Percentiles rank a stretch among this genome's conserved stretches.
Evolutionary conservation across 2,329 filamentous ascomycete genomes (phyloP).

Genomic region (Sporothrix variecibatus): DNA sequence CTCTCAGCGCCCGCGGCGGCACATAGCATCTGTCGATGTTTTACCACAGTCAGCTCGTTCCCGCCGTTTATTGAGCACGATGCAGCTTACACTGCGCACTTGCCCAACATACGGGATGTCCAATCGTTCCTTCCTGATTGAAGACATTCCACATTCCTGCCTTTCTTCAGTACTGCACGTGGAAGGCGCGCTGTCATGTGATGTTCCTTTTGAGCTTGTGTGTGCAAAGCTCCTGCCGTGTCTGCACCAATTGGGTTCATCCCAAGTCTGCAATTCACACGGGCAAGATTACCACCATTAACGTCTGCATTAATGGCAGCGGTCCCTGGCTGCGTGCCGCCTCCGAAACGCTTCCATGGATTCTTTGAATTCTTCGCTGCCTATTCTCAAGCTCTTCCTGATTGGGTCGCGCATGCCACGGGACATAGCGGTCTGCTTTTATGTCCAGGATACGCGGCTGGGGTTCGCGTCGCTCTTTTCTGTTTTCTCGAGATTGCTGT

Average conservation of each 20-base stretch:
- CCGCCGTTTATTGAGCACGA: neutral
- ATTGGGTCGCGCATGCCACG: neutral
- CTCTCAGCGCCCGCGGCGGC: neutral
- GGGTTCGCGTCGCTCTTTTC: slow-evolving; percentile 23
- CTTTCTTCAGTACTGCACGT: neutral
- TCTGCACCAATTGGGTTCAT: slow-evolving; percentile 16
- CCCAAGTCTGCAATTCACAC: slow-evolving; percentile 1
- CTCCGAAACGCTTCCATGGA: neutral
- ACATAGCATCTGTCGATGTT: neutral
- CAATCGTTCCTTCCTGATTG: neutral
- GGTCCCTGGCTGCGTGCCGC: slow-evolving; percentile 7
- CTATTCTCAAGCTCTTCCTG: slow-evolving; percentile 19
- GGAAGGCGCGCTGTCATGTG: slow-evolving; percentile 22
- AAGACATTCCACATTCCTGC: neutral
- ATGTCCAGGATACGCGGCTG: slow-evolving; percentile 23
- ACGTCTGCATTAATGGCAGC: slow-evolving; percentile 1
- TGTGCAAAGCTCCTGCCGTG: neutral
- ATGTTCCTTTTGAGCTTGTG: neutral
- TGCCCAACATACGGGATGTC: neutral
- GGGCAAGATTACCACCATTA: slow-evolving; percentile 13
- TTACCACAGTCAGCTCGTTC: neutral
- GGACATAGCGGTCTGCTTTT: neutral
- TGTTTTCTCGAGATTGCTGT: slow-evolving; percentile 13
- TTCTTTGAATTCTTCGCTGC: slow-evolving; percentile 18
- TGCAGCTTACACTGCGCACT: neutral